phyloP scores from a whole-genome alignment of 768 basidiomycete species.

The Rhizopogon rudus region DNA sequence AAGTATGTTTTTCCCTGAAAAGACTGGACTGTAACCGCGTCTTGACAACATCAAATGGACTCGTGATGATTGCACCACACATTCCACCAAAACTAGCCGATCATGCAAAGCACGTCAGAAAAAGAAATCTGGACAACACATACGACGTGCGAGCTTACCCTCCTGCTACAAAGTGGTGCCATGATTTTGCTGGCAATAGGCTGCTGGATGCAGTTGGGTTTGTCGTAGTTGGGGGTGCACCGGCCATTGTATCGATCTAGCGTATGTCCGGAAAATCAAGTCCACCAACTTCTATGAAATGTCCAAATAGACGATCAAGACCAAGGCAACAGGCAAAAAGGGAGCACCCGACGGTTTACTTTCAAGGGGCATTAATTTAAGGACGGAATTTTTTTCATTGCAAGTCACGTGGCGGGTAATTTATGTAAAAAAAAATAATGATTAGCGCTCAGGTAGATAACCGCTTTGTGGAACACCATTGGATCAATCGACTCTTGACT shows the following conservation, averaged over 20 bases:
- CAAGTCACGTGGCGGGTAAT: background rate
- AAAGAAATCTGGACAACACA: conserved; percentile 1
- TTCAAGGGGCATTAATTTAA: background rate
- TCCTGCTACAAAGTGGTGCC: conserved; percentile 82
- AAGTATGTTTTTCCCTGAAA: conserved; percentile 47
- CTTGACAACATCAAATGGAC: conserved; percentile 98
- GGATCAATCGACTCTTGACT: background rate
- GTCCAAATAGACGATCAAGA: background rate
- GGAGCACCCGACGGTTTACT: background rate
- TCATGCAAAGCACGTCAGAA: background rate
- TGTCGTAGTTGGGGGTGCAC: conserved; percentile 16
- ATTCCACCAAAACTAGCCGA: conserved; percentile 81
- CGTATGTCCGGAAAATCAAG: background rate
- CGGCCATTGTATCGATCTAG: conserved; percentile 12
- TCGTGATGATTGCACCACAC: conserved; percentile 95
- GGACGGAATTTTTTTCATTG: background rate
- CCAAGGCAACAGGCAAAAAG: background rate
- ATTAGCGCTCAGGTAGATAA: background rate
- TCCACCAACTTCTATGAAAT: background rate
- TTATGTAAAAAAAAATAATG: background rate
- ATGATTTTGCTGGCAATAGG: conserved; percentile 68
- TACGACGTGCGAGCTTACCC: conserved; percentile 47
- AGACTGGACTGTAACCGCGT: conserved; percentile 92
- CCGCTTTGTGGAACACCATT: background rate
- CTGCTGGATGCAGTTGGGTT: conserved; percentile 29